phyloP scores from a whole-genome alignment of 225 moss, liverwort and hornwort genomes.

The Bryoerythrophyllum caledonicum region DNA sequence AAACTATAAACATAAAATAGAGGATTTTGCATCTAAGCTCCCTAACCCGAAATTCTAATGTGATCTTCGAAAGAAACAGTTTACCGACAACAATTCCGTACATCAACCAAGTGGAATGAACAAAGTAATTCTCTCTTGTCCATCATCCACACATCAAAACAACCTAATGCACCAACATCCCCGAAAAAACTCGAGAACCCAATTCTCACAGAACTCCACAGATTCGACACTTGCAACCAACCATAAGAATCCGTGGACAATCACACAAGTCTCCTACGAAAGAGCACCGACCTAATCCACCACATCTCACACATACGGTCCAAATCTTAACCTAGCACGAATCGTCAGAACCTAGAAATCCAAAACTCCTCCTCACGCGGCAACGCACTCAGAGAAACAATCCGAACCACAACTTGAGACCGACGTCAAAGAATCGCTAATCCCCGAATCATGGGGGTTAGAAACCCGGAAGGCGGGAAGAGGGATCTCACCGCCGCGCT shows the following conservation, averaged over 20 bases:
- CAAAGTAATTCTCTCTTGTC: too few species aligned
- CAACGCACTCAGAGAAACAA: too few species aligned
- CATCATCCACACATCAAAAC: background rate
- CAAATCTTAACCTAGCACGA: slow-evolving; percentile 6
- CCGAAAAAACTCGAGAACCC: background rate
- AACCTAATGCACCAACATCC: slow-evolving; percentile 11
- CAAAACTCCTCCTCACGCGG: too few species aligned
- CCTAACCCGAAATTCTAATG: too few species aligned
- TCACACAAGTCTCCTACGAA: background rate
- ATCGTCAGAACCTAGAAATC: background rate
- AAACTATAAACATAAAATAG: background rate
- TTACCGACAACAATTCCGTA: background rate
- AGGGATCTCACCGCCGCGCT: slow-evolving; percentile 62
- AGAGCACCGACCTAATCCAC: background rate
- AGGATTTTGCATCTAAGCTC: background rate
- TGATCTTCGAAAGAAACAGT: too few species aligned
- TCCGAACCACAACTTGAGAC: background rate
- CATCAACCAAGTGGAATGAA: background rate
- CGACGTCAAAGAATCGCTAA: background rate
- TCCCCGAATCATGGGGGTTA: background rate
- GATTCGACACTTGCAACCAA: too few species aligned
- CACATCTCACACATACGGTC: too few species aligned
- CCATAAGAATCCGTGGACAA: background rate
- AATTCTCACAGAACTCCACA: background rate
- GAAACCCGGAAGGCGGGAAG: too few species aligned